Conservation (phyloP, 2,329 filamentous ascomycete genomes). For the Aspergillus amoenus region DNA sequence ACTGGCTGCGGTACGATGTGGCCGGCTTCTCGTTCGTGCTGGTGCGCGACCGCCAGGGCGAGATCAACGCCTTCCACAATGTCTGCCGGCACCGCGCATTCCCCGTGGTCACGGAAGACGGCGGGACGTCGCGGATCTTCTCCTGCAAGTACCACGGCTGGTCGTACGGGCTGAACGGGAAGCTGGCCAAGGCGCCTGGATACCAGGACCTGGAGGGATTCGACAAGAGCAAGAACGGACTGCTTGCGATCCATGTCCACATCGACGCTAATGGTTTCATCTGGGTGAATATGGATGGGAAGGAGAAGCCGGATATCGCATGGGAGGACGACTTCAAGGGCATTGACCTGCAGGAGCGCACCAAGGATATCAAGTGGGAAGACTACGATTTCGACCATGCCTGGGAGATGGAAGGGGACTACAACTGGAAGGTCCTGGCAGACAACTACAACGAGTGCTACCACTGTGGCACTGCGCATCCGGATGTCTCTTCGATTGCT, state of each 20-base stretch:
- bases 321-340: slow-evolving; percentile 56
- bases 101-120: slow-evolving; percentile 52
- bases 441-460: slow-evolving; percentile 62
- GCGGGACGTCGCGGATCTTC: slow-evolving; percentile 53
- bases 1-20: slow-evolving; percentile 57
- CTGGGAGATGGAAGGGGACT: slow-evolving; percentile 58
- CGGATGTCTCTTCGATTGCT: slow-evolving; percentile 40
- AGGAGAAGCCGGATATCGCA: slow-evolving; percentile 45
- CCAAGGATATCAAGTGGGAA: slow-evolving; percentile 50
- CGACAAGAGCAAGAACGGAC: slow-evolving; percentile 54
- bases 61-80: slow-evolving; percentile 61
- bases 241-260: slow-evolving; percentile 56
- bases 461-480: slow-evolving; percentile 23
- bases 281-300: slow-evolving; percentile 58
- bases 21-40: slow-evolving; percentile 59
- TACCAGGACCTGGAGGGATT: slow-evolving; percentile 58
- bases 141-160: slow-evolving; percentile 62
- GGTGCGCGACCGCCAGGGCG: slow-evolving; percentile 49
- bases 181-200: slow-evolving; percentile 58
- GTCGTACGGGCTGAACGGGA: slow-evolving; percentile 59
- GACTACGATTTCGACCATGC: slow-evolving; percentile 59
- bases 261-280: slow-evolving; percentile 57
- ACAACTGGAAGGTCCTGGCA: slow-evolving; percentile 61
- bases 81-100: slow-evolving; percentile 61
- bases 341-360: slow-evolving; percentile 48